Conservation (phyloP, 106 monocot species). For the Dioscorea alata region DNA sequence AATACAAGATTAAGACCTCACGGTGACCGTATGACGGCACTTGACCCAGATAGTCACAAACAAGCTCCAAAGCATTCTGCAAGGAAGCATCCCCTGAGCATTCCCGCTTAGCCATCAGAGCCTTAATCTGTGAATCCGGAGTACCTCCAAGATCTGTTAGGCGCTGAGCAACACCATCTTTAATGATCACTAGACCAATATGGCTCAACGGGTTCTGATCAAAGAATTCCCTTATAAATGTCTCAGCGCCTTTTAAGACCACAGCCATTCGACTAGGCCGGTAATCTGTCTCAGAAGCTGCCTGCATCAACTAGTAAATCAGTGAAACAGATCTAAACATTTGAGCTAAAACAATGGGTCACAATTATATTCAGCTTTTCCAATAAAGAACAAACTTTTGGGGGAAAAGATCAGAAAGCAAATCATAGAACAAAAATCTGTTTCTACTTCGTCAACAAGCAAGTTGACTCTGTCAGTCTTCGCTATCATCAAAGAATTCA, state of each 20-base stretch:
- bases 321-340: too few species aligned
- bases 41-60: slow-evolving; percentile 70
- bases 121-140: slow-evolving; percentile 91
- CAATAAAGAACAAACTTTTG: too few species aligned
- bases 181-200: slow-evolving; percentile 72
- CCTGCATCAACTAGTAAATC: slow-evolving; percentile 31
- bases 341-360: too few species aligned
- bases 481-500: too few species aligned
- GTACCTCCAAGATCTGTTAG: slow-evolving; percentile 89
- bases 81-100: slow-evolving; percentile 92
- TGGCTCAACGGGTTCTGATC: slow-evolving; percentile 97
- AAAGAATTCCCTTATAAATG: slow-evolving; percentile 92
- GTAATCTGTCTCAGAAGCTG: slow-evolving; percentile 89
- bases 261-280: slow-evolving; percentile 86
- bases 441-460: too few species aligned
- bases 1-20: slow-evolving; percentile 91
- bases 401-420: too few species aligned
- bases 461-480: too few species aligned
- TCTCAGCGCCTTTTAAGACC: slow-evolving; percentile 66
- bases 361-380: too few species aligned
- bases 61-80: slow-evolving; percentile 91
- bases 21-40: slow-evolving; percentile 90
- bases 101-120: slow-evolving; percentile 88
- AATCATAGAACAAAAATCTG: too few species aligned
- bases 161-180: slow-evolving; percentile 88